phyloP scores from a whole-genome alignment of 139 green algal species.

The Closterium sp. region DNA sequence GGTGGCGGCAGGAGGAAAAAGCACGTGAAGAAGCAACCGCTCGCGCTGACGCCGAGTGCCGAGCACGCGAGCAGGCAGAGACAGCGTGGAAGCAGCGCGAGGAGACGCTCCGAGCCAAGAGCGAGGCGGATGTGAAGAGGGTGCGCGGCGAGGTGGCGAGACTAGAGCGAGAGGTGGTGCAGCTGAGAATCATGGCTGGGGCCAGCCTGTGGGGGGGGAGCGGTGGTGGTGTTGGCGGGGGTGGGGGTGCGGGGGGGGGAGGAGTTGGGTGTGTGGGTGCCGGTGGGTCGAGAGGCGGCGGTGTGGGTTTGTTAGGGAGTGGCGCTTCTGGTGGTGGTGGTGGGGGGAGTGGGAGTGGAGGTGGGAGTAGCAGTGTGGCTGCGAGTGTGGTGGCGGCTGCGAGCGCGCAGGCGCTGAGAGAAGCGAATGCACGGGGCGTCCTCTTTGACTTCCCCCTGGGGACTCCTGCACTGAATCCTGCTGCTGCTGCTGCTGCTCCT shows the following conservation, averaged over 20 bases:
- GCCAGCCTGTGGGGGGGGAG: background rate
- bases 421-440: background rate
- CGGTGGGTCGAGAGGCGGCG: background rate
- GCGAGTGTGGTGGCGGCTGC: background rate
- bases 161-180: conserved; percentile 27
- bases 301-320: background rate
- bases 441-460: background rate
- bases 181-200: background rate
- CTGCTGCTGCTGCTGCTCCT: background rate
- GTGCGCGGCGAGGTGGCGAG: conserved; percentile 6
- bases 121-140: conserved; percentile 8
- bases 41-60: background rate
- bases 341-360: background rate
- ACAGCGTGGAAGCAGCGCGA: conserved; percentile 16
- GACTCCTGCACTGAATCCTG: background rate
- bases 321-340: background rate
- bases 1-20: conserved; percentile 32
- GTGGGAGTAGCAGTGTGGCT: background rate
- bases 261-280: background rate
- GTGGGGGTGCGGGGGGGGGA: background rate
- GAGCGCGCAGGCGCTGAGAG: background rate
- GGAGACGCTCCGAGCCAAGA: background rate
- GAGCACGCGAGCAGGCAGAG: conserved; percentile 23
- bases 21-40: background rate
- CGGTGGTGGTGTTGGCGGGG: background rate